phyloP scores from a whole-genome alignment of 306 rosid genomes.

The Castanea crenata region DNA sequence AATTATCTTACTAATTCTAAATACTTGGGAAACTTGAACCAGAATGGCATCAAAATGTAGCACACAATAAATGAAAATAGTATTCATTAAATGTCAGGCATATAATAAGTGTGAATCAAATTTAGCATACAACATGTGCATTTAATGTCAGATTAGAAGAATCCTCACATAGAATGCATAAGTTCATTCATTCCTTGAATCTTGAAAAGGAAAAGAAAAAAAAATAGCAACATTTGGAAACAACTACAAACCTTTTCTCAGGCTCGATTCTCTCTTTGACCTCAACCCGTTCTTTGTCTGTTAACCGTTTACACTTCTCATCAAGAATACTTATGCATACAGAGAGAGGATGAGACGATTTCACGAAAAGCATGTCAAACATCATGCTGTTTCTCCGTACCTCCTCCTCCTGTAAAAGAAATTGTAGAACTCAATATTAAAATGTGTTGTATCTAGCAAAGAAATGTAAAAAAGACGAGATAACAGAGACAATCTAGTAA shows the following conservation, averaged over 20 bases:
- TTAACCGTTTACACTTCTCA: slow-evolving; percentile 65
- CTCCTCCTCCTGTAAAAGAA: slow-evolving; percentile 59
- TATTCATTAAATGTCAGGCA: too few relatives aligned
- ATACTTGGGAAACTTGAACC: not conserved
- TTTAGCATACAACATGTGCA: too few relatives aligned
- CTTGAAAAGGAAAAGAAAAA: not conserved
- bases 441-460: slow-evolving; percentile 10
- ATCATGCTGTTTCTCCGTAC: slow-evolving; percentile 64
- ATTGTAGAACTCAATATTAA: slow-evolving; percentile 6
- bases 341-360: slow-evolving; percentile 91
- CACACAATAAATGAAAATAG: not conserved
- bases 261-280: slow-evolving; percentile 83
- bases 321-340: slow-evolving; percentile 95
- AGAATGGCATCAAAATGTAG: not conserved
- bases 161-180: not conserved
- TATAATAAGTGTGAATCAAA: too few relatives aligned
- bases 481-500: not conserved
- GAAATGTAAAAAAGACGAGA: not conserved
- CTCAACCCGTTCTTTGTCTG: slow-evolving; percentile 59
- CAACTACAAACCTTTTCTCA: slow-evolving; percentile 55
- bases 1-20: not conserved
- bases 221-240: not conserved
- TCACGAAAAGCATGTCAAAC: slow-evolving; percentile 90
- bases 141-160: too few relatives aligned
- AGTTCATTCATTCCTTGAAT: not conserved